Base-by-base conservation (phyloP, 768 basidiomycete species). In the Jaapia argillacea region DNA sequence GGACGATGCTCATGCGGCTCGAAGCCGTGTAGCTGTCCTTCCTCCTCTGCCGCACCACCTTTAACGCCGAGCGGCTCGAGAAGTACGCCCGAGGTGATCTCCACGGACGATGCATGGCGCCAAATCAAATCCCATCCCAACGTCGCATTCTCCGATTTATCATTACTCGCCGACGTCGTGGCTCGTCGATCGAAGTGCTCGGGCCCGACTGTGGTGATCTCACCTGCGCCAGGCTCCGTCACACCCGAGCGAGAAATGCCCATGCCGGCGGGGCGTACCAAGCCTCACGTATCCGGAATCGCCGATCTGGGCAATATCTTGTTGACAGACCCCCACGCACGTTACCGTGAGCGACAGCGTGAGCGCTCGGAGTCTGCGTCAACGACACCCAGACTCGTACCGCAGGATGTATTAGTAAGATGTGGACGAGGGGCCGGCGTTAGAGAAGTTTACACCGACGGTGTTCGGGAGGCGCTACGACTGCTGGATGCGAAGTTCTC, bases 51-150 rank as follows among this genome's bases (percentile, higher is more conserved):
- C 10, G 33, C n/a, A n/a, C n/a, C n/a, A n/a, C n/a, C n/a, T n/a
- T n/a, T n/a, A n/a, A n/a, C n/a, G n/a, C n/a, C n/a, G n/a, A n/a
- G n/a, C n/a, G n/a, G n/a, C n/a, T n/a, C 43, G 4, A 40, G 45
- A 27, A 51, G 52, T 25, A 42, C 53, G 31, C 44, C 60, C 20
- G 77, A 81, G 43, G 79, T 74, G 5, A 82, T 91, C 26, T 75
- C 87, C 16, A 87, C 85, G 44, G 82, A 81, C 55, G 78, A 81
- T 44, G 88, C 88, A 5, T 92, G 89, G 85, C 75, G 74, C 23
- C 79, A 79, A 50, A 69, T 93, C 48, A 90, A 91, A 62, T 76
- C 79, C 7, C 91, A 94, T 60, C 91, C 91, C 2, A 92, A 90
- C 51, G 81, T 86, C 42, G 75, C 80, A 24, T 91, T 91, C 57